phyloP scores from a whole-genome alignment of 2,329 filamentous ascomycete species.

The Orbilia blumenaviensis region DNA sequence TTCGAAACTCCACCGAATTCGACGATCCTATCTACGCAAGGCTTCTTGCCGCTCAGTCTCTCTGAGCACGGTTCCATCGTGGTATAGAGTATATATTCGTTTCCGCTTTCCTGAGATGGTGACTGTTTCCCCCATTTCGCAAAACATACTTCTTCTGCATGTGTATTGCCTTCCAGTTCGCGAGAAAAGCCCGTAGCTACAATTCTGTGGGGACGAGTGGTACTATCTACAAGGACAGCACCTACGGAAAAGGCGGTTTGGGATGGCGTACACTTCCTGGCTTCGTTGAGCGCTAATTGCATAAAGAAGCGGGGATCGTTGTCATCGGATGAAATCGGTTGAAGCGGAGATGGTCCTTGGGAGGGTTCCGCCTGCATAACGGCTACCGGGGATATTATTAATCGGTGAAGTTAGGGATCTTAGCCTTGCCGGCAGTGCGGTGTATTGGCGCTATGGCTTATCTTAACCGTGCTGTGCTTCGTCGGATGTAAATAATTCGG shows the following conservation, averaged over 20 bases:
- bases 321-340: neutral
- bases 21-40: conserved; percentile 81
- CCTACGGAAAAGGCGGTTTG: conserved; percentile 94
- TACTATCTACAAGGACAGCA: conserved; percentile 77
- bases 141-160: conserved; percentile 93
- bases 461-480: too few relatives aligned
- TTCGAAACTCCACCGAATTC: conserved; percentile 69
- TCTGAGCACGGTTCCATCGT: conserved; percentile 88
- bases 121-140: conserved; percentile 69
- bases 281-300: conserved; percentile 76
- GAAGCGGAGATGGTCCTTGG: neutral
- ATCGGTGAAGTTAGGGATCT: too few relatives aligned
- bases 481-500: too few relatives aligned
- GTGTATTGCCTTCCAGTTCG: conserved; percentile 90
- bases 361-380: neutral
- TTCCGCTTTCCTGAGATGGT: neutral
- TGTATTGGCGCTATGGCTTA: too few relatives aligned
- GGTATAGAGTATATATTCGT: conserved; percentile 74
- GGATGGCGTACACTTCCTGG: conserved; percentile 80
- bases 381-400: too few relatives aligned
- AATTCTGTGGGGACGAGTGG: conserved; percentile 65
- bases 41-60: conserved; percentile 76
- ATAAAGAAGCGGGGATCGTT: conserved; percentile 61
- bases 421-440: too few relatives aligned
- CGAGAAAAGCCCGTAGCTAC: conserved; percentile 88